Evolutionary conservation across 495 filamentous ascomycete species (phyloP), one percentile per base, ranked within the genome.

Genomic region (Cercophora scortea): DNA sequence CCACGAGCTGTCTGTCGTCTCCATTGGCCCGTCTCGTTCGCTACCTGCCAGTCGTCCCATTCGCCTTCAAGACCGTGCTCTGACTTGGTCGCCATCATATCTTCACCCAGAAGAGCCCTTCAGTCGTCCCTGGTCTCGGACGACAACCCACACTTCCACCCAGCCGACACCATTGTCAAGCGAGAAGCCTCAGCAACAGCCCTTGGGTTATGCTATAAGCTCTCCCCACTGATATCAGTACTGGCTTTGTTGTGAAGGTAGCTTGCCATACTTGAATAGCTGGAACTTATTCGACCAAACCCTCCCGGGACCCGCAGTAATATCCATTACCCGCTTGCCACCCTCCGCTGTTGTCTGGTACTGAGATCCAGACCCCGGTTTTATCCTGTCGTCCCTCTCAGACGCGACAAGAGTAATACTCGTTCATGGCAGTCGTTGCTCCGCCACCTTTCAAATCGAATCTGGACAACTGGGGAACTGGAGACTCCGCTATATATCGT

Each of bases 381-480:
- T 53, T 50, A 35, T 36, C 43, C 40, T 25, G 25, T 25, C 2
- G 25, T 25, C 25, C 52, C 47, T 49, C 42, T 54, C 54, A 52
- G 44, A 32, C 58, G 47, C 50, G 38, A 53, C 54, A 50, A 59
- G 49, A 58, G 46, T 57, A 56, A 52, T 35, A 41, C 51, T 53
- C 18, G 56, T 69, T 61, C 61, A 70, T 62, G 64, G 61, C 50
- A 65, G 62, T 62, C 56, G 64, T 59, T 61, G 60, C 59, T 62
- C 61, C 50, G 52, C 53, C 64, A 48, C 57, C 59, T 36, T 57
- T 55, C 48, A 64, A 64, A 62, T 58, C 59, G 48, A 67, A 62
- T 42, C 52, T 63, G 46, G 46, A 62, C 44, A 49, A 52, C 58
- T 65, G 63, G 65, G 60, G 57, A 55, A 60, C 59, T 58, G 57